Conservation (phyloP, 169 alveolate species). For the Cryptosporidium muris region DNA sequence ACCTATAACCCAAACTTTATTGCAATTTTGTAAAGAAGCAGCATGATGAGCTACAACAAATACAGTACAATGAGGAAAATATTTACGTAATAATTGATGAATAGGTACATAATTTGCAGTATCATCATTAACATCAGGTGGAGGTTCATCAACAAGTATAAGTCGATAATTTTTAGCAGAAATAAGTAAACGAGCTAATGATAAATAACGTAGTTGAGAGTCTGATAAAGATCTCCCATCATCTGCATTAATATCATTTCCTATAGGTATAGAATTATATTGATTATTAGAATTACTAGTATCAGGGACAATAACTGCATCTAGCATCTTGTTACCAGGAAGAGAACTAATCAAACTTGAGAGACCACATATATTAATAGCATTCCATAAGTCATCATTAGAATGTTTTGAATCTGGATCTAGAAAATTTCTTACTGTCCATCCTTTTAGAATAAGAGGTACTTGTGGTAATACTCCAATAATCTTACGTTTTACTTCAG, state of each 20-base stretch:
- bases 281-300: neutral
- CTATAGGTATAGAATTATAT: neutral
- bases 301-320: slow-evolving; percentile 62
- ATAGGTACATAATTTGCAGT: slow-evolving; percentile 51
- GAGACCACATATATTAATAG: slow-evolving; percentile 46
- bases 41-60: slow-evolving; percentile 77
- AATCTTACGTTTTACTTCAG: slow-evolving; percentile 27
- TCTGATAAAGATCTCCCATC: slow-evolving; percentile 69
- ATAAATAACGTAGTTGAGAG: slow-evolving; percentile 72
- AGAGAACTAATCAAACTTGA: slow-evolving; percentile 45
- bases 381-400: slow-evolving; percentile 57
- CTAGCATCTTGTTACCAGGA: slow-evolving; percentile 53
- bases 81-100: slow-evolving; percentile 70
- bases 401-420: slow-evolving; percentile 68
- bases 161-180: slow-evolving; percentile 66
- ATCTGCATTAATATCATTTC: slow-evolving; percentile 5
- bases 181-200: slow-evolving; percentile 71
- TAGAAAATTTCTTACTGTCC: slow-evolving; percentile 73
- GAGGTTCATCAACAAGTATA: slow-evolving; percentile 77
- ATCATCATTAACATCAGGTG: slow-evolving; percentile 72
- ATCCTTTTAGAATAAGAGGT: slow-evolving; percentile 72
- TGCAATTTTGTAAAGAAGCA: slow-evolving; percentile 75
- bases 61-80: slow-evolving; percentile 74
- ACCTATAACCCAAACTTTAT: slow-evolving; percentile 75
- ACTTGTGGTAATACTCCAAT: slow-evolving; percentile 74